Percentiles rank a stretch among this genome's conserved stretches.
Conservation (phyloP, 768 basidiomycete genomes). For the Pulveroboletus sp. region DNA sequence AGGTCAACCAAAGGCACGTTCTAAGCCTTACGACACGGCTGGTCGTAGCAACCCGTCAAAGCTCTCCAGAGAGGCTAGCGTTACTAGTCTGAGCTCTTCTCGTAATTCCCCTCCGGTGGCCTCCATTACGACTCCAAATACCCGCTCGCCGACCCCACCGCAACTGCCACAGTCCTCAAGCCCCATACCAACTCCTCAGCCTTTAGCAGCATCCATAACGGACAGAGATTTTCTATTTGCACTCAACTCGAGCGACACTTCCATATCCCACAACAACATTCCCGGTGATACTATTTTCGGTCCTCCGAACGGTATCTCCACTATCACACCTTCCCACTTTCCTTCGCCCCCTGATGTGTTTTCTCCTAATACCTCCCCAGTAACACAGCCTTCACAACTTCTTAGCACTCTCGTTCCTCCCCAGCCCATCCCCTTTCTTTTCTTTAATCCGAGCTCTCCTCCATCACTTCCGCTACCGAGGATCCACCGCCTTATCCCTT, state of each 20-base stretch:
- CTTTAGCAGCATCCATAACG: neutral
- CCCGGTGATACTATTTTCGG: slow-evolving; percentile 13
- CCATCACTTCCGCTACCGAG: slow-evolving; percentile 59
- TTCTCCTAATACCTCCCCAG: slow-evolving; percentile 13
- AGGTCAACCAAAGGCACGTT: slow-evolving; percentile 52
- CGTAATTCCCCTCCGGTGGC: slow-evolving; percentile 41
- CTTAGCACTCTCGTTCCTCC: slow-evolving; percentile 26
- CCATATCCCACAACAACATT: slow-evolving; percentile 5
- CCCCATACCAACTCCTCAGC: slow-evolving; percentile 11
- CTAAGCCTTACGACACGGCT: slow-evolving; percentile 65
- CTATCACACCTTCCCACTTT: slow-evolving; percentile 14
- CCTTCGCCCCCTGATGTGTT: slow-evolving; percentile 18
- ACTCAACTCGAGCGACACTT: slow-evolving; percentile 9
- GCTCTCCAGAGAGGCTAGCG: slow-evolving; percentile 55
- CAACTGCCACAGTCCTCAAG: slow-evolving; percentile 17
- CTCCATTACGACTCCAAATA: slow-evolving; percentile 32
- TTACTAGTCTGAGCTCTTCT: slow-evolving; percentile 49
- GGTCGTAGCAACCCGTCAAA: slow-evolving; percentile 37
- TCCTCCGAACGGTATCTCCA: slow-evolving; percentile 13
- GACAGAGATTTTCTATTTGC: slow-evolving; percentile 5
- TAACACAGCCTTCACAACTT: slow-evolving; percentile 18
- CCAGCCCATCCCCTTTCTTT: slow-evolving; percentile 56
- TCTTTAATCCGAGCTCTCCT: slow-evolving; percentile 53
- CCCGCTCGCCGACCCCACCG: slow-evolving; percentile 32
- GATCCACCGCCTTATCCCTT: slow-evolving; percentile 84